Conservation (phyloP, 2,329 filamentous ascomycete species). For the Sclerotiophoma versabilis region DNA sequence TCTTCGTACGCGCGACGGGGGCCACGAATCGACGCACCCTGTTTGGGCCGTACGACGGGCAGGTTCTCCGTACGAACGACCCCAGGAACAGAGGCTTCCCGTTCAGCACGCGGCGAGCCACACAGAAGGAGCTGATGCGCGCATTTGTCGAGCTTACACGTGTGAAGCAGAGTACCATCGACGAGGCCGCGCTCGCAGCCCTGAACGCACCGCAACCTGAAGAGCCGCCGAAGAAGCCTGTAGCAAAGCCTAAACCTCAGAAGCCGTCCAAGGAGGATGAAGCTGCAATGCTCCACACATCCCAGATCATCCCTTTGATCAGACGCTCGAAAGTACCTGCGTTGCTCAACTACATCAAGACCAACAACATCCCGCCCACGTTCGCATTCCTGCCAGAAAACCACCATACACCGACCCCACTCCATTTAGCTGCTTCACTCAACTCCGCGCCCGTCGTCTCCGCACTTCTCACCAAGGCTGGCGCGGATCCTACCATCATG, state of each 20-base stretch:
- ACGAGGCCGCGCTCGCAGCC: conserved; percentile 66
- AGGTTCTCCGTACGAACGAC: conserved; percentile 82
- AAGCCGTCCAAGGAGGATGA: conserved; percentile 85
- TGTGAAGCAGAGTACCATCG: conserved; percentile 81
- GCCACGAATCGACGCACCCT: conserved; percentile 84
- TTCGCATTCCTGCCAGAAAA: conserved; percentile 78
- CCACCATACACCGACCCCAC: conserved; percentile 79
- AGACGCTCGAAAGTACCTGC: conserved; percentile 89
- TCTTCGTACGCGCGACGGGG: conserved; percentile 91
- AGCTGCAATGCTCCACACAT: conserved; percentile 79
- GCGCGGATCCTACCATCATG: conserved; percentile 73
- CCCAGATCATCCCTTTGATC: conserved; percentile 86
- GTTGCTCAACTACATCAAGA: conserved; percentile 81
- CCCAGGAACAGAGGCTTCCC: conserved; percentile 84
- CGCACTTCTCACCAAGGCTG: conserved; percentile 76
- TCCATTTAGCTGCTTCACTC: conserved; percentile 85
- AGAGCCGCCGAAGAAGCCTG: conserved; percentile 45
- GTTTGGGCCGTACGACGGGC: conserved; percentile 89
- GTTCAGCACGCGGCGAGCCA: conserved; percentile 89
- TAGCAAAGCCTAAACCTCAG: conserved; percentile 57
- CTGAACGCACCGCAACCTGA: conserved; percentile 56
- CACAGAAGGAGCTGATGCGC: conserved; percentile 92
- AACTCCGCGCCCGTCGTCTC: conserved; percentile 80
- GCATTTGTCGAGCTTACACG: conserved; percentile 93
- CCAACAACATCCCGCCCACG: conserved; percentile 72